Conservation (phyloP, 2,329 filamentous ascomycete genomes). For the Penicillium carneum region DNA sequence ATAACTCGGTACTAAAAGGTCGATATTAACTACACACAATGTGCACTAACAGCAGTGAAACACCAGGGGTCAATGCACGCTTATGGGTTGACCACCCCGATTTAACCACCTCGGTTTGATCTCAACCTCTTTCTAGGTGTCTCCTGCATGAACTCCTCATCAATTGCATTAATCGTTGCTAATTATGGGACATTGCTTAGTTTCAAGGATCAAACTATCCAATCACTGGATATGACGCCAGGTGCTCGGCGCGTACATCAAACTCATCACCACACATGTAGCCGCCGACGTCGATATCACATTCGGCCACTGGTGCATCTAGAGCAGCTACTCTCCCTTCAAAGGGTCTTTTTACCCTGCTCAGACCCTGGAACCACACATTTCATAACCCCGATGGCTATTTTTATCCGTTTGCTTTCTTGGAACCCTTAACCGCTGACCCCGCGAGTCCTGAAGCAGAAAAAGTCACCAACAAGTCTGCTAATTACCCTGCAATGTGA, state of each 20-base stretch:
- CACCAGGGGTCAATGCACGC: conserved; percentile 13
- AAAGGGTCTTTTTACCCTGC: conserved; percentile 2
- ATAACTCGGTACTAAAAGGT: conserved; percentile 2
- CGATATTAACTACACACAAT: conserved; percentile 2
- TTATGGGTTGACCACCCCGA: not conserved
- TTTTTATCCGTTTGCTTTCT: conserved; percentile 30
- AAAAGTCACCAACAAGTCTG: conserved; percentile 26
- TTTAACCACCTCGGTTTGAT: not conserved
- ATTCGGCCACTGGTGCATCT: conserved; percentile 18
- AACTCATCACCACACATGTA: conserved; percentile 32
- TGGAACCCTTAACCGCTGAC: conserved; percentile 30
- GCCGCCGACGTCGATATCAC: conserved; percentile 35
- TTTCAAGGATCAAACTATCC: conserved; percentile 10
- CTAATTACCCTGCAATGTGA: conserved; percentile 37
- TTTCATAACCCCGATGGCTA: conserved; percentile 25
- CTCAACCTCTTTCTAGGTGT: not conserved
- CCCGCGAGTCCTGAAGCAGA: conserved; percentile 32
- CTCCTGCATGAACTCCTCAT: conserved; percentile 9
- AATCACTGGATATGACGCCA: conserved; percentile 23
- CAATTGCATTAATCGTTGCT: conserved; percentile 25
- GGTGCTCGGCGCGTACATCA: conserved; percentile 35
- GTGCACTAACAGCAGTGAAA: not conserved
- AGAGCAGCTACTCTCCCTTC: conserved; percentile 11
- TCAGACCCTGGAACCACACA: conserved; percentile 18
- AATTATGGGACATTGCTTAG: conserved; percentile 36